Evolutionary conservation across 2,329 filamentous ascomycete species (phyloP).

Genomic region (Penicillium sp.): DNA sequence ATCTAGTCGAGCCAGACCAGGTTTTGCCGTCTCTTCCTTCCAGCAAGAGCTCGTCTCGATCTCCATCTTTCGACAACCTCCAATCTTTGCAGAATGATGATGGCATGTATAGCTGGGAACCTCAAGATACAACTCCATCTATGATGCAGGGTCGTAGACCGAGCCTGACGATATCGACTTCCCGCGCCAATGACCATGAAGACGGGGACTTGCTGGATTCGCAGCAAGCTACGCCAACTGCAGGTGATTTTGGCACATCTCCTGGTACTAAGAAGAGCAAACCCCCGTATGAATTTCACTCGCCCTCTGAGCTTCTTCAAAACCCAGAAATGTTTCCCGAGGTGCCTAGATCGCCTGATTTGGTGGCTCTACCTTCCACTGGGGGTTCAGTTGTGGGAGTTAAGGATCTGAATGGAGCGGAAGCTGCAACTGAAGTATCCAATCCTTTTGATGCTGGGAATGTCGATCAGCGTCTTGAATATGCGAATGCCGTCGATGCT

Average conservation of each 20-base stretch:
- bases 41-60: slow-evolving; percentile 45
- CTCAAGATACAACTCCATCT: slow-evolving; percentile 22
- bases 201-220: slow-evolving; percentile 51
- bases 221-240: slow-evolving; percentile 63
- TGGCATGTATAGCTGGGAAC: slow-evolving; percentile 26
- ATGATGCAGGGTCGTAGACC: slow-evolving; percentile 23
- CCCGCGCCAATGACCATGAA: slow-evolving; percentile 26
- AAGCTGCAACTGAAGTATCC: slow-evolving; percentile 9
- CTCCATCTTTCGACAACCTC: slow-evolving; percentile 42
- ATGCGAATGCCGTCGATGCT: slow-evolving; percentile 19
- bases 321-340: slow-evolving; percentile 28
- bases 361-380: slow-evolving; percentile 25
- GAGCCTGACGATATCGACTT: slow-evolving; percentile 30
- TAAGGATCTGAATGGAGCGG: slow-evolving; percentile 15
- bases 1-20: slow-evolving; percentile 33
- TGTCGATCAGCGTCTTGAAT: slow-evolving; percentile 9
- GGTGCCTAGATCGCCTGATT: slow-evolving; percentile 19
- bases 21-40: slow-evolving; percentile 47
- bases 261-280: slow-evolving; percentile 32
- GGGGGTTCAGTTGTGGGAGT: slow-evolving; percentile 26
- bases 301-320: slow-evolving; percentile 41
- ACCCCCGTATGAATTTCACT: slow-evolving; percentile 43
- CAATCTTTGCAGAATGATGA: slow-evolving; percentile 24
- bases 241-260: slow-evolving; percentile 42
- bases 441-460: not conserved